Base-by-base conservation (phyloP, 805 yeast species). In the Kodamaea lidongshanica region DNA sequence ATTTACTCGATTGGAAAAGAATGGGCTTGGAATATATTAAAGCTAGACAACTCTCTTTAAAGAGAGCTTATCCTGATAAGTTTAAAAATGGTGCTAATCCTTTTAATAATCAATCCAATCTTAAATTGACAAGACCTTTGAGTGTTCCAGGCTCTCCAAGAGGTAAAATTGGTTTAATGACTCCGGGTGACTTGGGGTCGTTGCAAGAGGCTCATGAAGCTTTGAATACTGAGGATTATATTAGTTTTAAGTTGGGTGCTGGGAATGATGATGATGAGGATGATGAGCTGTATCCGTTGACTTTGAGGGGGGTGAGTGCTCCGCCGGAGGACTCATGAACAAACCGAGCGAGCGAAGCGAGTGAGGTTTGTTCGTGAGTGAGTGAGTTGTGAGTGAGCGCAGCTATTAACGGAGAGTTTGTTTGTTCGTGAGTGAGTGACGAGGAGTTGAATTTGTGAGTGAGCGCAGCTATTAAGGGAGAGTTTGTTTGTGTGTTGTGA, bases 121-220 rank as follows among this genome's bases (percentile, higher is more conserved):
- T 78, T 46, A 89, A 88, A 58, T 74, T 89, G 37, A 77, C 95
- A 5, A 73, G 96, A 50, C 97, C 97, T 11, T 66, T 89, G 41
- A 81, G 94, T 38, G 96, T 85, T n/a, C 97, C 97, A 1, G 97
- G 96, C 3, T 88, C 96, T 5, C 97, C 98, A 38, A 68, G 88
- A 34, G 85, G 76, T 39, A 67, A 69, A 46, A 56, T 75, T 9
- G 78, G 82, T 11, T 64, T 79, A 44, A 89, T 87, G 95, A 89
- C 98, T 2, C 98, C 98, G 0, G 98, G 98, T 22, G 98, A 89
- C 54, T 70, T 89, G 40, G 98, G 97, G n/a, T 79, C 95, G 3
- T 67, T 92, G 47, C 96, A 88, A 54, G 98, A 89, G 53, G 84
- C 85, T 21, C 75, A 75, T 34, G 84, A 83, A 47, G 66, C 74